Conservation (phyloP, 2,329 filamentous ascomycete genomes). For the Hymenoscyphus fraxineus region DNA sequence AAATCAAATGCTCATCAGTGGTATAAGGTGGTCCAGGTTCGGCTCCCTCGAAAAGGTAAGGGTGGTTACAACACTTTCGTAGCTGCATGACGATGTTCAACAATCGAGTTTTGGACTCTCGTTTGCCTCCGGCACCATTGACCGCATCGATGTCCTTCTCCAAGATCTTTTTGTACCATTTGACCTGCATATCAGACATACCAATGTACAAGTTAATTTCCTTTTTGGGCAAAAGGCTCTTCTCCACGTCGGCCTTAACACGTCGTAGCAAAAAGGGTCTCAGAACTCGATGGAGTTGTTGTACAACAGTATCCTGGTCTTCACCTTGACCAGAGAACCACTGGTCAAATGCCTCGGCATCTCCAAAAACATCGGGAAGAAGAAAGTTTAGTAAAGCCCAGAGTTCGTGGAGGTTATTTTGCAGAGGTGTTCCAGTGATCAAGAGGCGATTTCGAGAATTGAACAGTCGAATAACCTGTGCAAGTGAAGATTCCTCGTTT, state of each 20-base stretch:
- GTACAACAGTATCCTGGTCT: conserved; percentile 92
- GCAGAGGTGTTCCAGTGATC: conserved; percentile 93
- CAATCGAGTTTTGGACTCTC: conserved; percentile 93
- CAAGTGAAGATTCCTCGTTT: conserved; percentile 95
- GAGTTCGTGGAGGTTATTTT: conserved; percentile 96
- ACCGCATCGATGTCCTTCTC: conserved; percentile 99
- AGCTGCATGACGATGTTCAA: conserved; percentile 99
- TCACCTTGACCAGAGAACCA: conserved; percentile 92
- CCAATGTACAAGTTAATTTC: conserved; percentile 95
- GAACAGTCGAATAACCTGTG: conserved; percentile 94
- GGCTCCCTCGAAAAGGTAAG: conserved; percentile 95
- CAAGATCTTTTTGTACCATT: conserved; percentile 98
- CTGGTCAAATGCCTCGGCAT: conserved; percentile 93
- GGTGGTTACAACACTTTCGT: conserved; percentile 97
- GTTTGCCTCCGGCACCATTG: conserved; percentile 92
- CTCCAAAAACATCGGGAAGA: conserved; percentile 96
- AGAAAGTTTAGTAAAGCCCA: conserved; percentile 98
- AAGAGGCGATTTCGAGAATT: conserved; percentile 91
- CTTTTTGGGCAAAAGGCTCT: conserved; percentile 95
- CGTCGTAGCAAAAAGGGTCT: conserved; percentile 91
- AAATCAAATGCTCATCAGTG: conserved; percentile 91
- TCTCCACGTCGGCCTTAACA: conserved; percentile 97
- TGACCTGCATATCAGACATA: conserved; percentile 99
- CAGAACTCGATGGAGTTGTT: conserved; percentile 89
- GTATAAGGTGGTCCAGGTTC: conserved; percentile 97